Conservation (phyloP, 2,329 filamentous ascomycete genomes). For the Tympanopsis confertula region DNA sequence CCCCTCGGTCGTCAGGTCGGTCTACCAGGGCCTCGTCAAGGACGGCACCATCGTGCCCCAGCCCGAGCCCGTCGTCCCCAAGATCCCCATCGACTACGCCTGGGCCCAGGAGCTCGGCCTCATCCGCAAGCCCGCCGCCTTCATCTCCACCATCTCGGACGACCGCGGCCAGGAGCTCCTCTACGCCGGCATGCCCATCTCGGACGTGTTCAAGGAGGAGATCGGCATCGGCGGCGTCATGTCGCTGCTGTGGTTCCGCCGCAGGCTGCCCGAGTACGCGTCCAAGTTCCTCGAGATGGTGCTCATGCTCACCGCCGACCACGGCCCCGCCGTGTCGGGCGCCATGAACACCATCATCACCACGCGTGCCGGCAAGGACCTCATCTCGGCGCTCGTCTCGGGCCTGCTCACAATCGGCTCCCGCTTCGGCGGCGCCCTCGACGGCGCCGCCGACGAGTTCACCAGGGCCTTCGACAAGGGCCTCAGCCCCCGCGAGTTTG, state of each 20-base stretch:
- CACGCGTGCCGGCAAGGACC: constrained; percentile 95
- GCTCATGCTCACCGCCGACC: constrained; percentile 98
- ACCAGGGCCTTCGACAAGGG: constrained; percentile 97
- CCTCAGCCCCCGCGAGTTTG: constrained; percentile 94
- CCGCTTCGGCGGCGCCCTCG: constrained; percentile 94
- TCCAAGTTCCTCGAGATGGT: constrained; percentile 99
- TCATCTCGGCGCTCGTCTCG: constrained; percentile 88
- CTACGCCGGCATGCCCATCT: constrained; percentile 98
- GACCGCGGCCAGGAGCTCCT: constrained; percentile 98
- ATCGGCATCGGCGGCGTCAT: constrained; percentile 99
- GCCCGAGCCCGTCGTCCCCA: constrained; percentile 83
- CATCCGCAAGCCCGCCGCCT: constrained; percentile 93
- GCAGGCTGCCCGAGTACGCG: constrained; percentile 86
- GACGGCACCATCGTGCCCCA: constrained; percentile 75
- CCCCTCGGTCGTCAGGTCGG: constrained; percentile 60
- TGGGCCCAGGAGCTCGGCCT: constrained; percentile 99
- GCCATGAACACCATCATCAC: constrained; percentile 99
- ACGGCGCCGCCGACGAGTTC: constrained; percentile 97
- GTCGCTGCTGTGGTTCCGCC: constrained; percentile 99
- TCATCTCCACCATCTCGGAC: constrained; percentile 99
- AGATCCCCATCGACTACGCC: constrained; percentile 99
- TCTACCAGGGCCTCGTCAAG: constrained; percentile 82
- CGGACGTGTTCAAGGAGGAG: constrained; percentile 98
- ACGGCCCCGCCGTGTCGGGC: constrained; percentile 96
- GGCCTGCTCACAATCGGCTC: constrained; percentile 98